Base-by-base conservation (phyloP, 2,329 filamentous ascomycete genomes). In the Colletotrichum salicis region DNA sequence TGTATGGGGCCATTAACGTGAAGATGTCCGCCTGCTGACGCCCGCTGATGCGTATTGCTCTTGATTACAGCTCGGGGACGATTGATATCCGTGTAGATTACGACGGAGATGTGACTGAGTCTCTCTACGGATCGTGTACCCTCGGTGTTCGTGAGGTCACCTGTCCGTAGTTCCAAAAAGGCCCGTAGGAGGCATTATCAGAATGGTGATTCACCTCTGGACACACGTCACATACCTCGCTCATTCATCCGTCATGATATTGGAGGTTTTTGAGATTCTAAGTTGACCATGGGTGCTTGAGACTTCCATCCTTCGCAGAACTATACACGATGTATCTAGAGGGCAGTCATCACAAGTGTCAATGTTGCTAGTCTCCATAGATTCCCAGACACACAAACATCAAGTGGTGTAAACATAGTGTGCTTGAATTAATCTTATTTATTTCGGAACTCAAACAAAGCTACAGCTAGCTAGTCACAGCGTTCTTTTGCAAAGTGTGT, bases 391-490 rank as follows among this genome's bases (percentile, higher is more conserved):
- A 24, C 22, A 24, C 13, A 35, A 4, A 54, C 37, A 10, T 22
- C 24, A 15, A 15, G n/a, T 45, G 33, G 22, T 22, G 37, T 22
- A n/a, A 7, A 29, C n/a, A 13, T 3, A 41, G 35, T 5, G 11
- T 24, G 4, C 29, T 58, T 31, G 52, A 27, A 71, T 69, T 69
- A 59, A 54, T 59, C 68, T 71, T 33, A 27, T 55, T 29, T 27
- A 27, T 55, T 55, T 33, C 55, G 51, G 15, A 70, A 54, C 59
- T 48, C 27, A 52, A 29, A 70, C 12, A 35, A 64, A 48, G 60
- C 55, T 60, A 48, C 57, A 58, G 55, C 64, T 63, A 58, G 55
- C 64, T 63, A 69, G 59, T 41, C 63, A 71, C 35, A 29, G 63
- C 35, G 33, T 45, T 22, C 65, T 52, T 24, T 24, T 65, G 54